Percentiles rank a stretch among this genome's conserved stretches.
Evolutionary conservation across 441 rosid species (phyloP).

Genomic region (Erysimum cheiri): DNA sequence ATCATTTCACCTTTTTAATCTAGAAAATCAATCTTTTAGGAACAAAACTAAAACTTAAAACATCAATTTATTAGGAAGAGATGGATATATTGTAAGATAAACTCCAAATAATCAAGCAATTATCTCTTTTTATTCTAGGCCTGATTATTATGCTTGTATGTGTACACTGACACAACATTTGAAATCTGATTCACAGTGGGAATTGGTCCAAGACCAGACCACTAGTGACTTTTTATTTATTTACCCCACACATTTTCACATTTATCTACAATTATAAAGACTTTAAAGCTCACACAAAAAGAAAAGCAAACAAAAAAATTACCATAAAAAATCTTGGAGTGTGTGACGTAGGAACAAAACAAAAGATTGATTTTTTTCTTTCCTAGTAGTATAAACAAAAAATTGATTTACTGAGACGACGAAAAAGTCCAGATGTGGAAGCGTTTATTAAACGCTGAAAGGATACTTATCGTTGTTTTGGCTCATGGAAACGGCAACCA

Average conservation of each 20-base stretch:
- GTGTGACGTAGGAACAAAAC: constrained; percentile 21
- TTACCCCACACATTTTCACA: constrained; percentile 39
- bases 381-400: neutral
- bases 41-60: too few species aligned
- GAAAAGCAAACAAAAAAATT: neutral
- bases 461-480: constrained; percentile 14
- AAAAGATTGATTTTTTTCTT: neutral
- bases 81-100: too few species aligned
- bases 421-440: constrained; percentile 17
- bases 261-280: constrained; percentile 16
- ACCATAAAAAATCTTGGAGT: constrained; percentile 30
- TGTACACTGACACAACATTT: constrained; percentile 55
- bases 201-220: constrained; percentile 84
- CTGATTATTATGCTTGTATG: neutral
- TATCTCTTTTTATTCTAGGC: neutral
- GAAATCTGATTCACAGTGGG: constrained; percentile 63
- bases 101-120: neutral
- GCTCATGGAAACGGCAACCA: constrained; percentile 23
- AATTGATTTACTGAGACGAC: neutral
- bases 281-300: neutral
- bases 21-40: too few species aligned
- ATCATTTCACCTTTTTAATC: too few species aligned
- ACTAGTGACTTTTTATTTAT: constrained; percentile 42
- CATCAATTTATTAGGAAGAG: too few species aligned
- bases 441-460: constrained; percentile 12